These are phyloP conservation scores for Clarireedia monteithiana DNA, from an alignment of 2,329 filamentous ascomycete genomes.

Conservation along the genomic window DNA sequence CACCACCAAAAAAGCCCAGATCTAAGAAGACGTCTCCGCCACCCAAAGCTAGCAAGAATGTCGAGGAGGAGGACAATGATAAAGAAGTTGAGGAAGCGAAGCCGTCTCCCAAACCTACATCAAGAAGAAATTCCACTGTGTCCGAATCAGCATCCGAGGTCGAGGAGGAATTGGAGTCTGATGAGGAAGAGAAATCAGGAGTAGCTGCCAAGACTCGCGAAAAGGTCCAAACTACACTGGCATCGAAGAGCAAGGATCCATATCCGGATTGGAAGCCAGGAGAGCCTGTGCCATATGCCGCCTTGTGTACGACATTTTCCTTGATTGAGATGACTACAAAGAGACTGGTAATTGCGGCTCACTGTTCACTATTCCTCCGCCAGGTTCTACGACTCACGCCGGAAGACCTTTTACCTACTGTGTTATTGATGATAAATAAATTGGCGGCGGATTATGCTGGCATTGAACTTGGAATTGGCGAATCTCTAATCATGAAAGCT, in stretches of 20 bases:
- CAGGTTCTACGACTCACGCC: slow-evolving; percentile 93
- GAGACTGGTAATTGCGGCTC: slow-evolving; percentile 75
- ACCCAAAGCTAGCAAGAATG: slow-evolving; percentile 11
- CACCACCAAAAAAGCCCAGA: slow-evolving; percentile 10
- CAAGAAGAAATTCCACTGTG: slow-evolving; percentile 24
- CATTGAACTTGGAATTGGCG: slow-evolving; percentile 95
- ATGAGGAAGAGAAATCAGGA: slow-evolving; percentile 60
- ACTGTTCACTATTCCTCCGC: slow-evolving; percentile 83
- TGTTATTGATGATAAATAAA: slow-evolving; percentile 96
- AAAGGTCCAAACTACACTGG: slow-evolving; percentile 71
- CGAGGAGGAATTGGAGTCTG: slow-evolving; percentile 36
- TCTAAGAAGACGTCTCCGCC: slow-evolving; percentile 15
- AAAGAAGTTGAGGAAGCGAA: slow-evolving; percentile 34
- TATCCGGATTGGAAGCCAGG: slow-evolving; percentile 93
- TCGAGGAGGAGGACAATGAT: slow-evolving; percentile 19
- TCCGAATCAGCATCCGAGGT: slow-evolving; percentile 39
- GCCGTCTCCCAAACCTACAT: slow-evolving; percentile 21
- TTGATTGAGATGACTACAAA: slow-evolving; percentile 93
- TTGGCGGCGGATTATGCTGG: slow-evolving; percentile 93
- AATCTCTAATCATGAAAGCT: slow-evolving; percentile 97
- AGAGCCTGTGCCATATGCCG: slow-evolving; percentile 85
- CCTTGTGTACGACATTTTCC: slow-evolving; percentile 89
- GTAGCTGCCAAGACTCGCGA: slow-evolving; percentile 67
- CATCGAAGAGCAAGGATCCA: slow-evolving; percentile 62
- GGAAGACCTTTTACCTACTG: slow-evolving; percentile 75